A percentile compares a stretch with the other conserved stretches of the same genome.
These are phyloP conservation scores for Spatholobus suberectus DNA, from an alignment of 306 rosid species.

Conservation along the genomic window DNA sequence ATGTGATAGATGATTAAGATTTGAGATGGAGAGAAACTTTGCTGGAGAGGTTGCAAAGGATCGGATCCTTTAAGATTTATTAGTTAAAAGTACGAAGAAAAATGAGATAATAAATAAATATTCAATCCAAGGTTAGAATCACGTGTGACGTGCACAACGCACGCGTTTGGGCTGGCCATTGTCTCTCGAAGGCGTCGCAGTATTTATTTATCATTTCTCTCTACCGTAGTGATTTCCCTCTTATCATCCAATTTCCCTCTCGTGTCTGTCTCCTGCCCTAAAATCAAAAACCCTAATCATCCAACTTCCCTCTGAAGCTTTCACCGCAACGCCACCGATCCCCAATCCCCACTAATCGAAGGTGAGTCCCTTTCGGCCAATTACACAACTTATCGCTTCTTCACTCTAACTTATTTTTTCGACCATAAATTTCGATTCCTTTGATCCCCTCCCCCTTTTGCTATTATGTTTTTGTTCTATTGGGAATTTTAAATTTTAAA, in stretches of 20 bases:
- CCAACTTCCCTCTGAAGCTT: background rate
- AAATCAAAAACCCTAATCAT: conserved; percentile 51
- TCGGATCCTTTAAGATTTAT: too few relatives aligned
- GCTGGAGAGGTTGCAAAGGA: too few relatives aligned
- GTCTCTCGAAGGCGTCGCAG: background rate
- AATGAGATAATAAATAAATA: background rate
- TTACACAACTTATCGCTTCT: background rate
- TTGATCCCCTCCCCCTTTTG: background rate
- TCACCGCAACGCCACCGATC: conserved; percentile 33
- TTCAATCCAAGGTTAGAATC: background rate
- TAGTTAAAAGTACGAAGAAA: too few relatives aligned
- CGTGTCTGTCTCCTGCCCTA: background rate
- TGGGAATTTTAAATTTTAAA: background rate
- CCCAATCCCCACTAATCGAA: conserved; percentile 38
- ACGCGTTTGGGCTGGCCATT: background rate
- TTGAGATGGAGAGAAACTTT: too few relatives aligned
- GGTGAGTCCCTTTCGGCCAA: conserved; percentile 42
- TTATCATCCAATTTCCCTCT: background rate
- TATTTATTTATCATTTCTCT: too few relatives aligned
- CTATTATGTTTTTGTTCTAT: background rate
- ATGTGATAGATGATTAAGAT: too few relatives aligned
- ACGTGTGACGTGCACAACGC: background rate
- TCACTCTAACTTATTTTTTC: background rate
- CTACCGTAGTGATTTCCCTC: too few relatives aligned
- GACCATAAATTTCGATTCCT: background rate